Base-by-base conservation (phyloP, 495 filamentous ascomycete genomes). In the Tetracladium setigerum region DNA sequence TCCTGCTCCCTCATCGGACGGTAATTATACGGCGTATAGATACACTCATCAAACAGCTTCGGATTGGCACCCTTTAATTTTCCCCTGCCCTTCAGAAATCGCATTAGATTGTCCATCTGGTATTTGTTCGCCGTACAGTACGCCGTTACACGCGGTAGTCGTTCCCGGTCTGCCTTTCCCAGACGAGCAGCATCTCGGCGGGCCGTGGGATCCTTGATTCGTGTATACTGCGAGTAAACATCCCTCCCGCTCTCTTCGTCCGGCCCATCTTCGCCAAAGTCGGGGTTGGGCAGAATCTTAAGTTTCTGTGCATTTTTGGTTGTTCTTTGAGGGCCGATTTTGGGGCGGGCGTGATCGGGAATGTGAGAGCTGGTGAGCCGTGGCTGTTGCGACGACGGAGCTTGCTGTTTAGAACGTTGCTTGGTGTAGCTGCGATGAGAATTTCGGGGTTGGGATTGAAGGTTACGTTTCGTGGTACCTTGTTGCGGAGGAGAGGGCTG, bases 251-350 rank as follows among this genome's bases (percentile, higher is more conserved):
- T 87, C 60, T 98, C 92, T 56, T 92, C 89, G 49, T 94, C 89
- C 3, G 69, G 67, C 1, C 67, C 76, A 37, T 87, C 86, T 22
- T 88, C 87, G 2, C 81, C 82, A 9, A 86, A 77, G 35, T 91
- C 87, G 1, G 94, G 89, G 57, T 91, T 87, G 4, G 92, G 92
- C 9, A 98, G 69, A 13, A 97, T 74, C 65, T 98, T 98, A 42
- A 98, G 74, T 66, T 98, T 98, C 69, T 97, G 88, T 1, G 87
- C 86, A 46, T 85, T 95, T 62, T 95, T 92, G 24, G 89, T 95
- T 36, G 90, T 97, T 62, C 92, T 70, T 56, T 97, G 92, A 7
- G 94, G 89, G 4, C 92, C 92, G 44, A 96, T 90, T 68, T 98
- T 9, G 82, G 69, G 6, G 75, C 67, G 3, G 70, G 51, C 7